A percentile compares a stretch with the other conserved stretches of the same genome.
Conservation (phyloP, 1,139 yeast species). For the Saccharomyces pastorianus region DNA sequence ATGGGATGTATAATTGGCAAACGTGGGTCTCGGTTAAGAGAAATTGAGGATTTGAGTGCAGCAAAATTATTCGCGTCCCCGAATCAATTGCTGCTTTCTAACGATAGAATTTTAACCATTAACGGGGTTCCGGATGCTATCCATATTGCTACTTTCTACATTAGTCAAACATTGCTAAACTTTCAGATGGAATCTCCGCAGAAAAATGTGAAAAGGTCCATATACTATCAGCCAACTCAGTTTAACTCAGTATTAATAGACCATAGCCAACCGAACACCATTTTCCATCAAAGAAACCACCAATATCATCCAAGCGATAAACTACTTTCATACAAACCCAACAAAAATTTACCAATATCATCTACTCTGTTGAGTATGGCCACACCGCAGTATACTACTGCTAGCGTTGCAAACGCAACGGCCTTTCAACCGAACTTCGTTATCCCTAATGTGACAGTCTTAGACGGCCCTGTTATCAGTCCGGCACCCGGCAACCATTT, state of each 20-base stretch:
- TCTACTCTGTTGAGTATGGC: conserved; percentile 8
- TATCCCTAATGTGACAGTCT: conserved; percentile 25
- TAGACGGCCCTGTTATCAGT: conserved; percentile 17
- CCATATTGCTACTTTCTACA: conserved; percentile 72
- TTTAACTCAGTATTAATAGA: conserved; percentile 21
- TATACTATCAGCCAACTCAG: conserved; percentile 57
- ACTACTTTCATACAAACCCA: conserved; percentile 11
- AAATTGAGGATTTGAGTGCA: conserved; percentile 77
- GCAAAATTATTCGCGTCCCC: conserved; percentile 75
- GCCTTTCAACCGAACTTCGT: conserved; percentile 23
- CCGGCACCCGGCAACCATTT: conserved; percentile 10
- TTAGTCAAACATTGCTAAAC: conserved; percentile 58
- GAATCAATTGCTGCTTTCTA: conserved; percentile 64
- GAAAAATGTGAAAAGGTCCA: conserved; percentile 43
- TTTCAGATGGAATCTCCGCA: conserved; percentile 39
- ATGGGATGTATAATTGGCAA: conserved; percentile 83
- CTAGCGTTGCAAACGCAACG: conserved; percentile 22
- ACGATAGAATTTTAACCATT: conserved; percentile 67
- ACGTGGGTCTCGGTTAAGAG: conserved; percentile 65
- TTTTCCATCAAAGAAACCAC: conserved; percentile 20
- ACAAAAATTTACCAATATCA: conserved; percentile 10
- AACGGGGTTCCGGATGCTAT: conserved; percentile 83
- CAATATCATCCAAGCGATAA: conserved; percentile 23
- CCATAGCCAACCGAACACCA: conserved; percentile 10
- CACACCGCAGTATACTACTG: conserved; percentile 19